These are phyloP conservation scores for Oryza glumipatula DNA, from an alignment of 176 grass and related monocot species.

Conservation along the genomic window DNA sequence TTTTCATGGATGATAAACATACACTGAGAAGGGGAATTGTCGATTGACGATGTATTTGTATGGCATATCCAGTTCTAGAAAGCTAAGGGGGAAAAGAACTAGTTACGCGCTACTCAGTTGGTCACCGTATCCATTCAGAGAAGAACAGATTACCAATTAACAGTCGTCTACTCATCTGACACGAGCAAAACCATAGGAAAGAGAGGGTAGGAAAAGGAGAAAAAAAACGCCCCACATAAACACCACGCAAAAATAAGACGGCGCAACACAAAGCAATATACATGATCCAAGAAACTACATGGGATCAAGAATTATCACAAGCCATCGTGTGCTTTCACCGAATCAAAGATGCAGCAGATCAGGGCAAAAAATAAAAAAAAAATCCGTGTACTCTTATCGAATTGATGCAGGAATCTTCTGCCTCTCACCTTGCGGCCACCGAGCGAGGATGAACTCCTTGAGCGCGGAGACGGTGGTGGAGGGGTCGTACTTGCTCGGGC, in stretches of 20 bases:
- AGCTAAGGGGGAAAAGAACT: background rate
- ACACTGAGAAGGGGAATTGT: background rate
- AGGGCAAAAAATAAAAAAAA: background rate
- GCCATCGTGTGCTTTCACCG: background rate
- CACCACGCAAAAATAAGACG: slow-evolving; percentile 1
- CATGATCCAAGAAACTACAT: slow-evolving; percentile 19
- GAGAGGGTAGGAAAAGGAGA: background rate
- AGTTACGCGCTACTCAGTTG: slow-evolving; percentile 21
- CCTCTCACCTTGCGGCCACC: slow-evolving; percentile 92
- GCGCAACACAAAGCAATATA: slow-evolving; percentile 21
- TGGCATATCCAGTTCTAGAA: slow-evolving; percentile 10
- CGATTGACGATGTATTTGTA: background rate
- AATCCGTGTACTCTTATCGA: background rate
- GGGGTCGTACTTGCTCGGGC: slow-evolving; percentile 84
- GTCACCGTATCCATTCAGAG: slow-evolving; percentile 3
- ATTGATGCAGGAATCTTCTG: slow-evolving; percentile 23
- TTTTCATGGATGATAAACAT: background rate
- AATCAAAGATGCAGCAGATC: slow-evolving; percentile 32
- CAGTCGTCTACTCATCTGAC: background rate
- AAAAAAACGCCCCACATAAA: slow-evolving; percentile 3
- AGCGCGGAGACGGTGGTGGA: slow-evolving; percentile 75
- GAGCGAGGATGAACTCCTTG: slow-evolving; percentile 85
- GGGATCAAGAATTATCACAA: slow-evolving; percentile 30
- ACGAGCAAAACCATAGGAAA: background rate
- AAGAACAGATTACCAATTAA: slow-evolving; percentile 16